Evolutionary conservation across 257 asterid genomes (phyloP).

Genomic region (Parsonsia alboflavescens): DNA sequence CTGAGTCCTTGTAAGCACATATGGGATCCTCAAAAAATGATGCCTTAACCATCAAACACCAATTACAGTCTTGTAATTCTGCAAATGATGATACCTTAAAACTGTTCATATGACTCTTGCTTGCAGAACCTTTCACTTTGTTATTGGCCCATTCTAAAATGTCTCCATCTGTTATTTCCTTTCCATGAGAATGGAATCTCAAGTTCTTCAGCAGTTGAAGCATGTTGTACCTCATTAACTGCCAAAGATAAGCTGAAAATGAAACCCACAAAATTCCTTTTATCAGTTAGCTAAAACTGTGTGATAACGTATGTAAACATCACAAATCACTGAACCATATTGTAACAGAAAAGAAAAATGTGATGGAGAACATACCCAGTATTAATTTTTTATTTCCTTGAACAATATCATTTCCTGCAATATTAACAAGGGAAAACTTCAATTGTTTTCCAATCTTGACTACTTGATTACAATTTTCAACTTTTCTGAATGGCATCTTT

Average conservation of each 20-base stretch:
- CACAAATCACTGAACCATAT: not conserved
- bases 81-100: slow-evolving; percentile 44
- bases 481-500: slow-evolving; percentile 91
- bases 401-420: slow-evolving; percentile 90
- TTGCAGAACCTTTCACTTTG: slow-evolving; percentile 65
- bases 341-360: not conserved
- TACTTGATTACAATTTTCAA: slow-evolving; percentile 95
- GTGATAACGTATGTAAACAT: not conserved
- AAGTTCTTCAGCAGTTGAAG: slow-evolving; percentile 81
- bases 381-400: slow-evolving; percentile 94
- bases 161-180: slow-evolving; percentile 77
- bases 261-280: slow-evolving; percentile 20
- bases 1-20: not conserved
- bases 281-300: slow-evolving; percentile 1
- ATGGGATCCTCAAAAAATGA: not conserved
- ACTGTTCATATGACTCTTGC: slow-evolving; percentile 63
- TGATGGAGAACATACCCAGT: slow-evolving; percentile 46
- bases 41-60: not conserved
- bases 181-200: slow-evolving; percentile 82
- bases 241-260: slow-evolving; percentile 91
- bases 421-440: slow-evolving; percentile 87
- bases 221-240: slow-evolving; percentile 86
- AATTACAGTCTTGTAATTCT: not conserved
- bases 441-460: slow-evolving; percentile 85
- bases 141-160: slow-evolving; percentile 88